Evolutionary conservation across 164 flowering plant genomes (phyloP), one percentile per base, ranked within the genome.

Genomic region (Dillenia suffruticosa): DNA sequence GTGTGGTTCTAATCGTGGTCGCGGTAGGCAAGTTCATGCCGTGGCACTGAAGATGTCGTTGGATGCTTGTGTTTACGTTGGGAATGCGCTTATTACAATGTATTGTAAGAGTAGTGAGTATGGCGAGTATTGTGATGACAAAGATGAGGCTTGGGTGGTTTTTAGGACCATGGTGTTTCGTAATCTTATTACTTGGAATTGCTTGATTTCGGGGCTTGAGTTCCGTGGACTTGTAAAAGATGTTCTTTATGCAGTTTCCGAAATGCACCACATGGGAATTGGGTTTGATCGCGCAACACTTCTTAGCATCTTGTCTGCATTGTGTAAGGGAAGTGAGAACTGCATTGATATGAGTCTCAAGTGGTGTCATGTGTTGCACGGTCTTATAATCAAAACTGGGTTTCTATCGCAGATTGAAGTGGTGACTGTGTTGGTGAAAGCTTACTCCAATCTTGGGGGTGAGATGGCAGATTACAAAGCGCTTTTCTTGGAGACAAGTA

Each of bases 31-130:
- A 74, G 84, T 89, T 43, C 97, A 91, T 56, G 80, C 70, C 8
- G 72, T 81, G 26, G 83, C 81, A 8, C 53, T 79, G 56, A 91
- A 83, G 73, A 74, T 82, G 24, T 74, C 76, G 46, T 78, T 80
- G 62, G 78, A 79, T 74, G 64, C 66, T 51, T 73, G 61, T 72
- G 76, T 77, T 71, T 82, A 75, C 40, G 97, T 88, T 0, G 88
- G 77, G 2, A 91, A 88, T 80, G 84, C 90, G 64, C 82, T 91
- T n/a, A 76, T 91, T 61, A 66, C 79, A 6, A 83, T 91, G 93
- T 91, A 91, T 61, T 74, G 73, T 64, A 83, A 65, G 75, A 74
- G 70, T 47, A 44, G 56, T 24, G 7, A 32, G 40, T 44, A 14
- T 63, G 44, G 61, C 6, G 9, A 17, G 58, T 26, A 16, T 1